These are phyloP conservation scores for Emydomyces testavorans DNA, from an alignment of 2,329 filamentous ascomycete genomes.

Conservation along the genomic window DNA sequence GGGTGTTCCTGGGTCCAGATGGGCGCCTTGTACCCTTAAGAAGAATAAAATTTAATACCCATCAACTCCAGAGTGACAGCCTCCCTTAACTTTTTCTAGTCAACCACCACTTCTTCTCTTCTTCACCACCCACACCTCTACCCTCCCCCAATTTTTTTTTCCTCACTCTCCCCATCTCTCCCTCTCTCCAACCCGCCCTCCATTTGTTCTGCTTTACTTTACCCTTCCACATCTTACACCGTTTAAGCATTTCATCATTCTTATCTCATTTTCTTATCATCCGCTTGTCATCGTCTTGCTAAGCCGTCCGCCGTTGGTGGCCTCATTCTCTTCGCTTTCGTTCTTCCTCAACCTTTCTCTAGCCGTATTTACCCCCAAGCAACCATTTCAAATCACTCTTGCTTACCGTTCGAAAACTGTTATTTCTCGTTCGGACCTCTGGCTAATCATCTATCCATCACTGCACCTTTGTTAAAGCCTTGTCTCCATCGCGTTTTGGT, in stretches of 20 bases:
- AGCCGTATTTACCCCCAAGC: not conserved
- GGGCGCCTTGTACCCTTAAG: too few species aligned
- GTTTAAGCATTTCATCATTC: not conserved
- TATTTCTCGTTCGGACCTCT: not conserved
- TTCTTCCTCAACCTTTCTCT: not conserved
- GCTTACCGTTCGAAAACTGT: not conserved
- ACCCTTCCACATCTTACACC: not conserved
- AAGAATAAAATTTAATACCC: not conserved
- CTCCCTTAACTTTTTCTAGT: constrained; percentile 2
- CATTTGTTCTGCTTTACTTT: constrained; percentile 8
- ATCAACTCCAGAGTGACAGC: not conserved
- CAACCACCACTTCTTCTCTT: constrained; percentile 12
- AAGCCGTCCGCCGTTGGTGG: constrained; percentile 1
- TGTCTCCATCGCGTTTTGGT: not conserved
- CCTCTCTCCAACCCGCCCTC: constrained; percentile 15
- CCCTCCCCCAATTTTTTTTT: constrained; percentile 16
- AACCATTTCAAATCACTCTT: not conserved
- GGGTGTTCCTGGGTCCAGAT: not conserved
- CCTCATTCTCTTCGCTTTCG: not conserved
- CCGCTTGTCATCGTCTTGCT: not conserved
- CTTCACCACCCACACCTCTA: constrained; percentile 16
- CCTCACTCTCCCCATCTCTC: constrained; percentile 11
- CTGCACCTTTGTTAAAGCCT: not conserved
- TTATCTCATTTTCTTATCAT: not conserved
- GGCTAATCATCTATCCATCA: not conserved